A percentile compares a stretch with the other conserved stretches of the same genome.
Conservation (phyloP, 2,329 filamentous ascomycete species). For the Aspergillus pseudoglaucus region DNA sequence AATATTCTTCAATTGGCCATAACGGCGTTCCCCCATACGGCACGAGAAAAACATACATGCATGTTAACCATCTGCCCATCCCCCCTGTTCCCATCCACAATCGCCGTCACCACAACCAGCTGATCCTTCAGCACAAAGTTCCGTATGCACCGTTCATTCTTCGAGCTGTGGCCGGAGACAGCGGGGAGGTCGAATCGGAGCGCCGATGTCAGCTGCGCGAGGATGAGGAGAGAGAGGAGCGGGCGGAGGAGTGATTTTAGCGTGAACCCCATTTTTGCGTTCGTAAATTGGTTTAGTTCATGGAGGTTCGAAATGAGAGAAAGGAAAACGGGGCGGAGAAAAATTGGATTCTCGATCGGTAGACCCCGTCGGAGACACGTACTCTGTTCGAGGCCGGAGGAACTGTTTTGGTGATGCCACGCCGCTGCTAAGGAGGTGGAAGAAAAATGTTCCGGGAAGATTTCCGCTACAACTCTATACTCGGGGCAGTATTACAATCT, state of each 20-base stretch:
- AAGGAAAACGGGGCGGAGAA: neutral
- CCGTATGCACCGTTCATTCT: constrained; percentile 81
- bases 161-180: constrained; percentile 51
- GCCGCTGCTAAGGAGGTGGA: constrained; percentile 25
- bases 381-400: constrained; percentile 13
- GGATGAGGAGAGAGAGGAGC: constrained; percentile 23
- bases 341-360: constrained; percentile 10
- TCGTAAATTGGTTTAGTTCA: neutral
- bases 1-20: neutral
- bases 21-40: neutral
- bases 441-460: constrained; percentile 24
- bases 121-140: constrained; percentile 93
- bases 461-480: neutral
- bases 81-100: constrained; percentile 73
- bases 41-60: constrained; percentile 54
- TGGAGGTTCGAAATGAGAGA: neutral
- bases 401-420: constrained; percentile 30
- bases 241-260: constrained; percentile 24
- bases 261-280: constrained; percentile 9
- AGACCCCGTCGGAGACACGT: neutral
- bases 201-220: constrained; percentile 47
- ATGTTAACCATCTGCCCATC: constrained; percentile 94
- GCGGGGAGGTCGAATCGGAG: constrained; percentile 92
- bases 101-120: constrained; percentile 90
- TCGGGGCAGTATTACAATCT: neutral